Base-by-base conservation (phyloP, 2,329 filamentous ascomycete genomes). In the Whalleya microplaca region DNA sequence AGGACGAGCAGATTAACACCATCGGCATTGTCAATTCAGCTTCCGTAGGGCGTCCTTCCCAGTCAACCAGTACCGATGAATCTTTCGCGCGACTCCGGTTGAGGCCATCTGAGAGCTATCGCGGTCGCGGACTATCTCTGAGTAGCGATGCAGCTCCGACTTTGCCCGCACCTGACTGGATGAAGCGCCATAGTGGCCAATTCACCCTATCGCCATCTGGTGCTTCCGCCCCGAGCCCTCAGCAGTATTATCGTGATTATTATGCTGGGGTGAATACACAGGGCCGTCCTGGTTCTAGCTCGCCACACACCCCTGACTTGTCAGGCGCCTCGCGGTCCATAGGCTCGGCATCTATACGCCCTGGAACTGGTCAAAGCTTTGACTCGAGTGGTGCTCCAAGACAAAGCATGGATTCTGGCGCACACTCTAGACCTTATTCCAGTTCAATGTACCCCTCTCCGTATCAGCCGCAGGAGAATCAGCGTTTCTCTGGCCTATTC, bases 1-100 rank as follows among this genome's bases (percentile, higher is more conserved):
- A 90, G 49, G 89, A 96, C 64, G 86, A 88, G 23, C 84, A 88
- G 61, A 80, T 93, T 19, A 80, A 85, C 62, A 84, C 83, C 46
- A 82, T 97, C 45, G 85, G 86, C 18, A 90, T 96, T 53, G 84
- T 93, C 73, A 96, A 96, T 69, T 90, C 90, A 18, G 86, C 72
- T 70, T 89, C 74, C 72, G 85, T 65, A 78, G 87, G 70, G 72
- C 84, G 70, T 71, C 82, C 74, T 67, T 88, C 76, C 20, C 84
- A 79, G 65, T 88, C 75, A 74, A 89, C 76, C 76, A 83, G 80
- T 73, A 79, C 70, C 68, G 84, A 76, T 65, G 84, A 74, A 72
- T 78, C 61, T 68, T 80, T 69, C 61, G 77, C 72, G 65, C 82
- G 76, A 75, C 77, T 76, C 18, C 76, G 78, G n/a, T 73, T 77